These are phyloP conservation scores for Puccinia triticina DNA, from an alignment of 1,284 basidiomycete species.

Conservation along the genomic window DNA sequence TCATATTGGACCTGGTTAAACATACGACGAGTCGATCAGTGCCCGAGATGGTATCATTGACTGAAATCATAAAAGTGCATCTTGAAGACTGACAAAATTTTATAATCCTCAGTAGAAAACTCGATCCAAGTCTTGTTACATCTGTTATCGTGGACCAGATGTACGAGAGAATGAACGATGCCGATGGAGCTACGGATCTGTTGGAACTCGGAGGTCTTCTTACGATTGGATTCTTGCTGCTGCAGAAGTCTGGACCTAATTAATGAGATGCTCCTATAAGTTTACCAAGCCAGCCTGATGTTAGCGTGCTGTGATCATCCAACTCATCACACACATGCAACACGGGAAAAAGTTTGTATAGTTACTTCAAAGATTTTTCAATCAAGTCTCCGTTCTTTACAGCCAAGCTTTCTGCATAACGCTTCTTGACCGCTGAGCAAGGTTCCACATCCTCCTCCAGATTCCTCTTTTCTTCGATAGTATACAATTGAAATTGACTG, in stretches of 20 bases:
- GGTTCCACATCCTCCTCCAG: conserved; percentile 1
- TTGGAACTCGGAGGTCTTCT: conserved; percentile 2
- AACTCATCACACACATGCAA: background rate
- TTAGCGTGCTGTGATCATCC: background rate
- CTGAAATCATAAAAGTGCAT: too few relatives aligned
- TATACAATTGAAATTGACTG: conserved; percentile 6
- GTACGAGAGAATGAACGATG: conserved; percentile 5
- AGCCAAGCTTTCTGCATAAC: conserved; percentile 5
- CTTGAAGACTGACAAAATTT: background rate
- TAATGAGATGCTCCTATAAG: background rate
- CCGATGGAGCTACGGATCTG: conserved; percentile 13
- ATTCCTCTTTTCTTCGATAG: conserved; percentile 6
- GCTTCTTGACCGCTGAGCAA: background rate
- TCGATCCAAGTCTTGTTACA: conserved; percentile 8
- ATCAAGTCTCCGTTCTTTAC: conserved; percentile 9
- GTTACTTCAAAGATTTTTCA: conserved; percentile 20
- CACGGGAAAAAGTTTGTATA: background rate
- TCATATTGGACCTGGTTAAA: background rate
- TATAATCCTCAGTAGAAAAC: background rate
- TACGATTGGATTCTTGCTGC: conserved; percentile 19
- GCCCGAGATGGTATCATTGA: background rate
- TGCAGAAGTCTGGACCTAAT: conserved; percentile 18
- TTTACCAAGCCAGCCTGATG: background rate
- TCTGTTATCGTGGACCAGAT: conserved; percentile 8
- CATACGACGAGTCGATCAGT: background rate